A percentile compares a stretch with the other conserved stretches of the same genome.
Conservation (phyloP, 2,329 filamentous ascomycete species). For the Clarireedia monteithiana region DNA sequence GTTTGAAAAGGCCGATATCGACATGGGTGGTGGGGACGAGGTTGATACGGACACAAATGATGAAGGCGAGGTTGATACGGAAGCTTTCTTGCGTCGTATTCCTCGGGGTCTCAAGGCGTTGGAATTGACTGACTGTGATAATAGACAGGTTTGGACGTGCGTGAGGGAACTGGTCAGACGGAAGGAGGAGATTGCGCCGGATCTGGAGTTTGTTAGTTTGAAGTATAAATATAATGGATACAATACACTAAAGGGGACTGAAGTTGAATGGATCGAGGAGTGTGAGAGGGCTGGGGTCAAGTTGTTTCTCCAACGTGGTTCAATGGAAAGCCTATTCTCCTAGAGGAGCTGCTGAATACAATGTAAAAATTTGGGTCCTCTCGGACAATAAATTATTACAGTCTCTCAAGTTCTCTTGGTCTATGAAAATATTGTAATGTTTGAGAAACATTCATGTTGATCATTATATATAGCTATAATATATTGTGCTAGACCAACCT, state of each 20-base stretch:
- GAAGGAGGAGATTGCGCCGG: background rate
- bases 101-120: background rate
- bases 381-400: no score
- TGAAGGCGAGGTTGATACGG: background rate
- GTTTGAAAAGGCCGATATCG: background rate
- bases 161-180: background rate
- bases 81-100: background rate
- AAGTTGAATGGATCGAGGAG: background rate
- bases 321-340: no score
- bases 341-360: no score
- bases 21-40: no score
- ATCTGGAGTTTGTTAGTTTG: background rate
- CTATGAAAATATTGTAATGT: no score
- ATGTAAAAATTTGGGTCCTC: no score
- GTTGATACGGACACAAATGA: no score
- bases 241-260: no score
- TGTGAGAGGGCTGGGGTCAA: background rate
- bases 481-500: no score
- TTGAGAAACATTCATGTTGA: no score
- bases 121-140: background rate
- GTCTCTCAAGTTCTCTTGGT: no score
- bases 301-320: background rate
- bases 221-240: background rate
- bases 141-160: background rate
- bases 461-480: no score